Conservation (phyloP, 768 basidiomycete genomes). For the Chiua virens region DNA sequence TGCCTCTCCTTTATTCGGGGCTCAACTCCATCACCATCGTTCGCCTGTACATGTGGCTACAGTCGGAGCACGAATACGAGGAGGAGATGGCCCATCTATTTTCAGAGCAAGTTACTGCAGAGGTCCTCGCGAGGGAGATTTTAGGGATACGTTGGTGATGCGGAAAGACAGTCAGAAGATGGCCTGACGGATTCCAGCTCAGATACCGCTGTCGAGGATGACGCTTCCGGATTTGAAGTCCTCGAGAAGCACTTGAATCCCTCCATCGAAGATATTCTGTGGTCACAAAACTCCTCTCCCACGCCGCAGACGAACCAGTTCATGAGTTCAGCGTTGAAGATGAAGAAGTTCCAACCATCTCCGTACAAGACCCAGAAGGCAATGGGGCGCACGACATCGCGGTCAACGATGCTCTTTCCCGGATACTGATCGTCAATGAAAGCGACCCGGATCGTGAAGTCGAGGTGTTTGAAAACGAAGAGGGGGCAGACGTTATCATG, state of each 20-base stretch:
- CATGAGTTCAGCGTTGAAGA: not conserved
- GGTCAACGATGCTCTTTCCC: not conserved
- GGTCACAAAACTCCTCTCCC: not conserved
- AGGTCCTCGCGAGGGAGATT: constrained; percentile 32
- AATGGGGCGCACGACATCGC: not conserved
- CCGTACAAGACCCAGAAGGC: not conserved
- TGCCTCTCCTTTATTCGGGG: constrained; percentile 34
- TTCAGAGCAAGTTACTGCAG: constrained; percentile 31
- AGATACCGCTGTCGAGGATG: constrained; percentile 13
- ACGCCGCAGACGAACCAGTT: not conserved
- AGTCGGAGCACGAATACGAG: constrained; percentile 31
- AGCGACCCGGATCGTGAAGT: not conserved
- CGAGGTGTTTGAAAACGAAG: not conserved
- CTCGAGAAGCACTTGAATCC: not conserved
- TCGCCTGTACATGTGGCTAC: constrained; percentile 33
- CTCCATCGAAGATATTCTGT: not conserved
- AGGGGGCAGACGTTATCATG: not conserved
- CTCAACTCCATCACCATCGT: constrained; percentile 32
- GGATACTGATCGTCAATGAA: constrained; percentile 8
- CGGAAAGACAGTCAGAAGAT: not conserved
- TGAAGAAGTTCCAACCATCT: not conserved
- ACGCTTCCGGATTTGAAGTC: constrained; percentile 2
- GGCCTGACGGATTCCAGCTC: constrained; percentile 2
- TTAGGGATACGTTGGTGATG: not conserved
- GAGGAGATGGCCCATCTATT: constrained; percentile 32